Evolutionary conservation across 129 eudicot genomes (phyloP).

Genomic region (Glebionis coronaria): DNA sequence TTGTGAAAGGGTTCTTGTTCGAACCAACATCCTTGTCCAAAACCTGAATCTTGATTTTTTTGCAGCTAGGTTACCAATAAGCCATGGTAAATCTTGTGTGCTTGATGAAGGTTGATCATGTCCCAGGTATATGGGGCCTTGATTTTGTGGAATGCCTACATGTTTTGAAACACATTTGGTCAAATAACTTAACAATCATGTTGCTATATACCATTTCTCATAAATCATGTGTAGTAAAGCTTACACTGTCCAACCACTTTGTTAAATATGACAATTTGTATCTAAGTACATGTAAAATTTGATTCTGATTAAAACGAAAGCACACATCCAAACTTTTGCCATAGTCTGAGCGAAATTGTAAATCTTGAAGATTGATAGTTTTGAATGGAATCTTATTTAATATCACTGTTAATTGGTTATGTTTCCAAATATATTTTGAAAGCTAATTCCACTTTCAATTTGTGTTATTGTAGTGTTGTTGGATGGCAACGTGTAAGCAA

Average conservation of each 20-base stretch:
- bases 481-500: slow-evolving; percentile 96
- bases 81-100: slow-evolving; percentile 76
- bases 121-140: slow-evolving; percentile 45
- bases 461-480: slow-evolving; percentile 42
- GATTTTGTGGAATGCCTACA: slow-evolving; percentile 63
- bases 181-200: not conserved
- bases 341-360: not conserved
- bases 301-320: not conserved
- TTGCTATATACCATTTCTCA: not conserved
- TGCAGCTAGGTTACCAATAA: slow-evolving; percentile 56
- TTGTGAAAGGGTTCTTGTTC: slow-evolving; percentile 52
- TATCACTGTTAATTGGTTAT: not conserved
- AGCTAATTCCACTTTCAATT: slow-evolving; percentile 7
- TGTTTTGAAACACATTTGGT: not conserved
- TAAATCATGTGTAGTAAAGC: too few species aligned
- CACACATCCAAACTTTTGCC: not conserved
- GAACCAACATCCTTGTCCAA: slow-evolving; percentile 58
- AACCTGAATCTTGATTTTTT: slow-evolving; percentile 66
- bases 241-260: too few species aligned
- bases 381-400: not conserved
- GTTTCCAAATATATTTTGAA: not conserved
- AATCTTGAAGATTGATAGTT: slow-evolving; percentile 9
- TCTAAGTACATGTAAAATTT: too few species aligned
- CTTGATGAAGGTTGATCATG: slow-evolving; percentile 41
- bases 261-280: too few species aligned